Evolutionary conservation across 208 protist species (phyloP).

Genomic region (Leptomonas pyrrhocoris): DNA sequence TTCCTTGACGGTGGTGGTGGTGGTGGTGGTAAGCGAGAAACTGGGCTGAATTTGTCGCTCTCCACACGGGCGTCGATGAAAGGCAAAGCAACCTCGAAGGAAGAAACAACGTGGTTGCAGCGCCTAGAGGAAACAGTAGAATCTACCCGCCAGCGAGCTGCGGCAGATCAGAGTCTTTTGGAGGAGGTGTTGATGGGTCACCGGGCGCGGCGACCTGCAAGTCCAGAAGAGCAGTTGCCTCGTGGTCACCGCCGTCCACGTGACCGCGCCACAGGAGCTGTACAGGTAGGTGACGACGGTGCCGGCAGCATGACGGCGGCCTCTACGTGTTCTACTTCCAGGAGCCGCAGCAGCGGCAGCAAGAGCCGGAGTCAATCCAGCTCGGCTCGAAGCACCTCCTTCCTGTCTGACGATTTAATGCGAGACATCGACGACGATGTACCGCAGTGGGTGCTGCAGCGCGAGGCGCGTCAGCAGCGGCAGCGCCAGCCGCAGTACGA

Average conservation of each 20-base stretch:
- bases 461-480: slow-evolving; percentile 14
- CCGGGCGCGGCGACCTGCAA: neutral
- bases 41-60: neutral
- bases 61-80: too few species aligned
- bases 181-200: slow-evolving; percentile 16
- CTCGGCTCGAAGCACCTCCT: neutral
- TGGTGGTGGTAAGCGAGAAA: neutral
- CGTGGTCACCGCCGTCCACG: neutral
- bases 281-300: neutral
- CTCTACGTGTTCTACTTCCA: neutral
- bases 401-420: slow-evolving; percentile 3
- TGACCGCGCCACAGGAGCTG: too few species aligned
- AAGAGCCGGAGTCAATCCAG: neutral
- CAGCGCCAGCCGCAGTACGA: neutral
- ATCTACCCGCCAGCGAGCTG: neutral
- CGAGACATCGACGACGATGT: slow-evolving; percentile 31
- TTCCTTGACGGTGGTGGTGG: slow-evolving; percentile 2
- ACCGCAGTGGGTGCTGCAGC: slow-evolving; percentile 25
- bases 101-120: neutral
- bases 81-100: neutral
- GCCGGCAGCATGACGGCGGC: neutral
- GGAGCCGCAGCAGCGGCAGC: neutral
- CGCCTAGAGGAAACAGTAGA: neutral
- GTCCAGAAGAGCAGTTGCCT: neutral
- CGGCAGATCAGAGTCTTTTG: neutral